Percentiles rank a stretch among this genome's conserved stretches.
Evolutionary conservation across 805 yeast species (phyloP).

Genomic region (Ogataea paradorogensis): DNA sequence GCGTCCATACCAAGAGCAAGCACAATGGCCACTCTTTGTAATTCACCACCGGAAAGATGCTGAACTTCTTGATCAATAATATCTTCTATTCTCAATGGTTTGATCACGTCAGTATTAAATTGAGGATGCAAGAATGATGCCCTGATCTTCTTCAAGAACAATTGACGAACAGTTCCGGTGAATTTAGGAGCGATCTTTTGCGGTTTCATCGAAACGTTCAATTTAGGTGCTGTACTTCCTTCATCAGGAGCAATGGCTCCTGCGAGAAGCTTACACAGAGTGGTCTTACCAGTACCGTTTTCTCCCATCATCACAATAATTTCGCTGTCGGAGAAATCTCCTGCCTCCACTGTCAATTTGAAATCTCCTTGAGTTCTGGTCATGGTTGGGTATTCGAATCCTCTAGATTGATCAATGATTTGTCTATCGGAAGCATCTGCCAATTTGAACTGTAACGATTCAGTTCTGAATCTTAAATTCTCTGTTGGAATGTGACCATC

Average conservation of each 20-base stretch:
- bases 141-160: conserved; percentile 94
- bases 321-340: conserved; percentile 94
- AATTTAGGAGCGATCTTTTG: conserved; percentile 99
- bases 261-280: conserved; percentile 92
- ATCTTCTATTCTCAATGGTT: conserved; percentile 90
- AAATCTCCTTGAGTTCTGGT: conserved; percentile 93
- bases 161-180: conserved; percentile 97
- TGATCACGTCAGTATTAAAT: conserved; percentile 96
- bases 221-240: conserved; percentile 74
- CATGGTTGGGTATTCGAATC: conserved; percentile 78
- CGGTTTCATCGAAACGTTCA: conserved; percentile 96
- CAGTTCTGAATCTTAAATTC: conserved; percentile 94
- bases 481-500: conserved; percentile 98
- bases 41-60: conserved; percentile 97
- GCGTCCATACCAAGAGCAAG: conserved; percentile 92
- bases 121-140: conserved; percentile 93
- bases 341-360: conserved; percentile 74
- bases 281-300: conserved; percentile 99
- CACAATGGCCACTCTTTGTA: conserved; percentile 98
- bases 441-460: conserved; percentile 89
- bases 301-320: conserved; percentile 99
- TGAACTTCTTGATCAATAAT: conserved; percentile 97
- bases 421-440: conserved; percentile 83
- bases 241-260: conserved; percentile 89
- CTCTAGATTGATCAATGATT: conserved; percentile 73